Evolutionary conservation across 2,329 filamentous ascomycete genomes (phyloP), one percentile per base, ranked within the genome.

Genomic region (Claviceps sorghi): DNA sequence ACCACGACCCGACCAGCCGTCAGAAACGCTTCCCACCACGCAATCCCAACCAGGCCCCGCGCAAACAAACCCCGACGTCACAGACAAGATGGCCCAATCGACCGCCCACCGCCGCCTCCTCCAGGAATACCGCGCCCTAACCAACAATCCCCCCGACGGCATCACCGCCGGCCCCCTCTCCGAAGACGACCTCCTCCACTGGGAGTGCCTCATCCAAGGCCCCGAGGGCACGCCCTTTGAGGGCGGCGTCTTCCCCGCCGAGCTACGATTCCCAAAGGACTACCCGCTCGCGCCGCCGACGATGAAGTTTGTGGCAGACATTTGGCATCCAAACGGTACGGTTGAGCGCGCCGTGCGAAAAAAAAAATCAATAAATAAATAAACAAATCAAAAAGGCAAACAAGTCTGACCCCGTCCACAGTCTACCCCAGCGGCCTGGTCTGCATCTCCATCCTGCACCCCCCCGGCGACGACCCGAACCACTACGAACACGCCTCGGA

Each of bases 401-500:
- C n/a, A n/a, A n/a, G n/a, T n/a, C n/a, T n/a, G n/a, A n/a, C n/a
- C n/a, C n/a, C n/a, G n/a, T n/a, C n/a, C n/a, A n/a, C n/a, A n/a
- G 90, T 97, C 50, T 97, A 97, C 67, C 79, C 85, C 17, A 91
- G 85, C 65, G 91, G 91, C 57, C 79, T 91, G 19, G 93, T 97
- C 61, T 97, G 91, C 73, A 97, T 97, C 64, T 95, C 88, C n/a
- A 97, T 97, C 72, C 82, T 97, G 2, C 91, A 97, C 69, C 85
- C 91, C 3, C 91, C 91, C 2, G 91, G 93, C 62, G 91, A 97
- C 71, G 91, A 97, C 69, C 93, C 93, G 52, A 96, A 96, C 72
- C 90, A 95, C 74, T 97, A 97, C 77, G 91, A 97, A 70, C 87
- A 91, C 61, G 91, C 93, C 8, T 89, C 86, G 1, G 93, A 97